These are phyloP conservation scores for Ceratocystis lukuohia DNA, from an alignment of 2,329 filamentous ascomycete genomes.

Conservation along the genomic window DNA sequence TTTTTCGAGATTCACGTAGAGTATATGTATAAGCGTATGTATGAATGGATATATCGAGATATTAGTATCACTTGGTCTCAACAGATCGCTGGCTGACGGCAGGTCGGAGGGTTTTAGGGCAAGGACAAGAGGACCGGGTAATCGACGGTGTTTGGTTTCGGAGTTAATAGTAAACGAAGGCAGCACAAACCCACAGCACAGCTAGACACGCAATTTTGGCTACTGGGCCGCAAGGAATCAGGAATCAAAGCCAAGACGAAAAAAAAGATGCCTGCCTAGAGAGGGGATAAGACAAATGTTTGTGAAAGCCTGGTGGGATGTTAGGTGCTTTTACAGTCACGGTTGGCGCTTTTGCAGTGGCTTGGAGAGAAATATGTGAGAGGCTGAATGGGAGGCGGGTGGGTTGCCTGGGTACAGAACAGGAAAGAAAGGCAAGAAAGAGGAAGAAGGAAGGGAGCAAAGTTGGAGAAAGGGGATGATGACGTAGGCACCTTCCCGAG, in stretches of 20 bases:
- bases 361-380: not conserved
- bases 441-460: not conserved
- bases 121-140: not conserved
- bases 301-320: not conserved
- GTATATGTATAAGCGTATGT: not conserved
- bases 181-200: not conserved
- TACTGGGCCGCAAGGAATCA: not conserved
- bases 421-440: not conserved
- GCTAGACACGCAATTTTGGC: not conserved
- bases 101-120: not conserved
- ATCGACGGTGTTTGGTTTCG: not conserved
- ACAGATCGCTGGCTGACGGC: not conserved
- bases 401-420: not conserved
- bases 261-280: not conserved
- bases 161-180: not conserved
- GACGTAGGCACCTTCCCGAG: not conserved
- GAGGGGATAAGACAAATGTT: not conserved
- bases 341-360: not conserved
- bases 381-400: not conserved
- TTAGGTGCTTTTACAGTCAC: no score
- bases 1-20: not conserved
- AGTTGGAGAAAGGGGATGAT: conserved; percentile 6
- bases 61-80: no score
- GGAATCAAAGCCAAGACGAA: not conserved
- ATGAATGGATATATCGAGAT: not conserved